These are phyloP conservation scores for Fusarium virguliforme DNA, from an alignment of 2,329 filamentous ascomycete genomes.

Conservation along the genomic window DNA sequence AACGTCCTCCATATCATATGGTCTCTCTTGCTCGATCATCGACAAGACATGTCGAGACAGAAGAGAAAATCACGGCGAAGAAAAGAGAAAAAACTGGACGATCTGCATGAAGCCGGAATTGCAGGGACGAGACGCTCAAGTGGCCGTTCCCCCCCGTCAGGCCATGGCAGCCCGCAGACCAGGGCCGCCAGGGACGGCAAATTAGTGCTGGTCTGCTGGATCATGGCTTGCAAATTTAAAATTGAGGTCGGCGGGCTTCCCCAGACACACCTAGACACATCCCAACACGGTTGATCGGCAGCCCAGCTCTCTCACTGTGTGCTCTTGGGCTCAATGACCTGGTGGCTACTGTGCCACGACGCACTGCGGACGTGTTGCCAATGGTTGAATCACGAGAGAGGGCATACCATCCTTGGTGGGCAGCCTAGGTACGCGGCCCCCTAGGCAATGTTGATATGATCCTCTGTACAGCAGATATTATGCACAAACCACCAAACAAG, in stretches of 20 bases:
- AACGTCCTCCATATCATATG: conserved; percentile 38
- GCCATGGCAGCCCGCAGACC: conserved; percentile 28
- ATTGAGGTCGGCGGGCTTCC: conserved; percentile 52
- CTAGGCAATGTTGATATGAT: conserved; percentile 28
- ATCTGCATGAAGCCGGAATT: conserved; percentile 50
- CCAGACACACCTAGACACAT: conserved; percentile 45
- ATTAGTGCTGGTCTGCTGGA: conserved; percentile 49
- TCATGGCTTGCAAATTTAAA: conserved; percentile 54
- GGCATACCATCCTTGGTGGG: background rate
- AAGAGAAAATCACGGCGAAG: conserved; percentile 12
- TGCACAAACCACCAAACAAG: conserved; percentile 35
- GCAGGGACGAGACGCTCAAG: conserved; percentile 37
- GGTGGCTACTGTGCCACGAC: conserved; percentile 33
- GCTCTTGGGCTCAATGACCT: conserved; percentile 8
- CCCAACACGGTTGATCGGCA: conserved; percentile 48
- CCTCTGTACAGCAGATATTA: conserved; percentile 31
- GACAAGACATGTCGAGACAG: conserved; percentile 16
- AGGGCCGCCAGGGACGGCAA: conserved; percentile 46
- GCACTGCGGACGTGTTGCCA: conserved; percentile 30
- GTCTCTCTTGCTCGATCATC: conserved; percentile 14
- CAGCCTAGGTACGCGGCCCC: background rate
- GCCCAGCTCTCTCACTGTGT: conserved; percentile 15
- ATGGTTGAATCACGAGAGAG: conserved; percentile 23
- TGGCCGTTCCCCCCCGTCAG: conserved; percentile 39
- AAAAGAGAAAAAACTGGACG: conserved; percentile 21